Conservation (phyloP, 2,329 filamentous ascomycete genomes). For the Colletotrichum caudatum region DNA sequence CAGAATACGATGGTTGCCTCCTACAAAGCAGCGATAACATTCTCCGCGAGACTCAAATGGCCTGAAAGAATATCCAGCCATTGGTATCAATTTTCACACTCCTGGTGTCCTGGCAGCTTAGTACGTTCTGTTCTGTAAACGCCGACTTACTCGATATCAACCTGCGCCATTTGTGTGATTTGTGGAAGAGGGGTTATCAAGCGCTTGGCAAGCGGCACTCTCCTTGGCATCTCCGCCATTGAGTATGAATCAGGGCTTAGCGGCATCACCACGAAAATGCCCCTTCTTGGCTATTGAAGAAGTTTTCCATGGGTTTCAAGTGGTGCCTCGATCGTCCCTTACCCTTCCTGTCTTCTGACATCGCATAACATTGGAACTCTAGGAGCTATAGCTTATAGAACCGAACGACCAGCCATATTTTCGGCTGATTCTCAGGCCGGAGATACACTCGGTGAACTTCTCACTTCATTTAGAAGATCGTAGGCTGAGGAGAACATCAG, state of each 20-base stretch:
- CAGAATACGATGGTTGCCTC: too few species aligned
- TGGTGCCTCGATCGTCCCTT: background rate
- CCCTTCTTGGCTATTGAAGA: constrained; percentile 17
- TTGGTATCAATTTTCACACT: too few species aligned
- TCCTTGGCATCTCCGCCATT: constrained; percentile 25
- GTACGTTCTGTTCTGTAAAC: too few species aligned
- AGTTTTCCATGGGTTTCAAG: background rate
- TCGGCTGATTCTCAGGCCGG: background rate
- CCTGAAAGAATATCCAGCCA: too few species aligned
- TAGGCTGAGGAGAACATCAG: background rate
- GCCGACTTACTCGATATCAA: background rate
- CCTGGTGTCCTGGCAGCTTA: background rate
- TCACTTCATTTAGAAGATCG: too few species aligned
- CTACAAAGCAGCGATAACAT: background rate
- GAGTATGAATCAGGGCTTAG: constrained; percentile 26
- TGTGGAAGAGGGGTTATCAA: background rate
- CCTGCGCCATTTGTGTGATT: constrained; percentile 6
- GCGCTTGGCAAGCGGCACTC: constrained; percentile 23
- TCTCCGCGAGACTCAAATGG: too few species aligned
- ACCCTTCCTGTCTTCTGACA: too few species aligned
- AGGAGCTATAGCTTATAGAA: too few species aligned
- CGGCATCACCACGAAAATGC: constrained; percentile 15
- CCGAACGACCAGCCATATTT: background rate
- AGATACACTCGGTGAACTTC: background rate
- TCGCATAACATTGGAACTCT: background rate